Percentiles rank a stretch among this genome's conserved stretches.
Evolutionary conservation across 2,329 filamentous ascomycete species (phyloP).

Genomic region (Neopestalotiopsis sp.): DNA sequence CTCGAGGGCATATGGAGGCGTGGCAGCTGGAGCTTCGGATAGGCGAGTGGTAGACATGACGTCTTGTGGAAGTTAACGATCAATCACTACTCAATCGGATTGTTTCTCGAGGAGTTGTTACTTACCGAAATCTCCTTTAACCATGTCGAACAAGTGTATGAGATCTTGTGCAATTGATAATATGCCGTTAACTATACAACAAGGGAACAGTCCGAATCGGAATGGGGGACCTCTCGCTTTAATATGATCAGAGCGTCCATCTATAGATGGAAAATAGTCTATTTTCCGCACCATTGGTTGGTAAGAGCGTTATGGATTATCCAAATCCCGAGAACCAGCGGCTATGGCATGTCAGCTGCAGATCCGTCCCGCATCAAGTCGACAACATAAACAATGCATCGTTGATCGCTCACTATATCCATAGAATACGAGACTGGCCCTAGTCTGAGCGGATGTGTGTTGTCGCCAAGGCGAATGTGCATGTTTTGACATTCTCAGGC

Average conservation of each 20-base stretch:
- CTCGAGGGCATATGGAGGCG: conserved; percentile 4
- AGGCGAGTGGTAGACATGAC: conserved; percentile 5
- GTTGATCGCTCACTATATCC: not conserved
- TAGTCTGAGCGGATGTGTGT: not conserved
- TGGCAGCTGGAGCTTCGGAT: not conserved
- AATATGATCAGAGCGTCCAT: not conserved
- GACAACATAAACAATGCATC: not conserved
- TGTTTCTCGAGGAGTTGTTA: not conserved
- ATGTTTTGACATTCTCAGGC: conserved; percentile 4
- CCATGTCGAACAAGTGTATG: conserved; percentile 6
- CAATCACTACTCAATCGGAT: not conserved
- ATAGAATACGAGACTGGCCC: not conserved
- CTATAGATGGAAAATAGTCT: not conserved
- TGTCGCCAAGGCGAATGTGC: not conserved
- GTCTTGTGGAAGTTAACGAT: not conserved
- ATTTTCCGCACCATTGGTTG: not conserved
- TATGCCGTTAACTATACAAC: not conserved
- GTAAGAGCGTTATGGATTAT: not conserved
- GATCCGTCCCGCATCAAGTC: not conserved
- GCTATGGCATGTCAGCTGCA: not conserved
- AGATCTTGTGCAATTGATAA: no score
- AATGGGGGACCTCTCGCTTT: not conserved
- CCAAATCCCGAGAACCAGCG: not conserved
- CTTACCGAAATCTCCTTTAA: not conserved
- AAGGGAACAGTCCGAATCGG: not conserved